Conservation (phyloP, 1,139 yeast species). For the Suhomyces bolitotheri region DNA sequence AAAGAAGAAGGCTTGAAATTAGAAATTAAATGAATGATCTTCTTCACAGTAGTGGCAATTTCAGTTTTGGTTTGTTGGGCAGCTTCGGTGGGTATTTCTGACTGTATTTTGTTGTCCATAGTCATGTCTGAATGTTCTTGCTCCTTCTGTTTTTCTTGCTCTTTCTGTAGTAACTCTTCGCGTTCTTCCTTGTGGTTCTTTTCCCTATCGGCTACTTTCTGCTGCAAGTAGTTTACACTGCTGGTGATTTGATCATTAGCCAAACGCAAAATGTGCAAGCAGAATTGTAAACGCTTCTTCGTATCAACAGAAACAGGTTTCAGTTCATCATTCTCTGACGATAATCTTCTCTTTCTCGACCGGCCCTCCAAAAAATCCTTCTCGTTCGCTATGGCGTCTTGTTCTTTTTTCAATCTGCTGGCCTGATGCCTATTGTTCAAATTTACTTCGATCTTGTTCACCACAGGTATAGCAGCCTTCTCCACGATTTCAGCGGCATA, state of each 20-base stretch:
- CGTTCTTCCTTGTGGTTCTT: constrained; percentile 17
- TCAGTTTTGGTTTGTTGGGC: constrained; percentile 67
- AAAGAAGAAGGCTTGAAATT: constrained; percentile 78
- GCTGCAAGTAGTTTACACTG: constrained; percentile 63
- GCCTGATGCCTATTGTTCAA: constrained; percentile 42
- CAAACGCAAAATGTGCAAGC: constrained; percentile 68
- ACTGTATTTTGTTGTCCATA: constrained; percentile 8
- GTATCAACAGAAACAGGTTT: constrained; percentile 57
- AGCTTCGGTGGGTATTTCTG: constrained; percentile 19
- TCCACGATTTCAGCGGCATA: constrained; percentile 70
- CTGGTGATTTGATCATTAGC: constrained; percentile 73
- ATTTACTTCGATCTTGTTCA: constrained; percentile 50
- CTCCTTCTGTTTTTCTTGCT: constrained; percentile 11
- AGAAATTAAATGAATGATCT: constrained; percentile 81
- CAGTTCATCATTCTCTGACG: constrained; percentile 10
- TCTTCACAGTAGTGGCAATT: constrained; percentile 83
- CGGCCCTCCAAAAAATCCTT: constrained; percentile 9
- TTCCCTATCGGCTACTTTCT: constrained; percentile 30
- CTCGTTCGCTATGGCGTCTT: constrained; percentile 8
- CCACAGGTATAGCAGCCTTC: constrained; percentile 60
- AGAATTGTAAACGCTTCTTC: constrained; percentile 67
- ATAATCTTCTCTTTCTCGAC: constrained; percentile 25
- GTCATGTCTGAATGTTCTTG: constrained; percentile 10
- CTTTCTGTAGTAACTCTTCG: constrained; percentile 19
- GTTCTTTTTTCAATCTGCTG: constrained; percentile 25